Evolutionary conservation across 2,329 filamentous ascomycete genomes (phyloP).

Genomic region (Cladosporium colombiae): DNA sequence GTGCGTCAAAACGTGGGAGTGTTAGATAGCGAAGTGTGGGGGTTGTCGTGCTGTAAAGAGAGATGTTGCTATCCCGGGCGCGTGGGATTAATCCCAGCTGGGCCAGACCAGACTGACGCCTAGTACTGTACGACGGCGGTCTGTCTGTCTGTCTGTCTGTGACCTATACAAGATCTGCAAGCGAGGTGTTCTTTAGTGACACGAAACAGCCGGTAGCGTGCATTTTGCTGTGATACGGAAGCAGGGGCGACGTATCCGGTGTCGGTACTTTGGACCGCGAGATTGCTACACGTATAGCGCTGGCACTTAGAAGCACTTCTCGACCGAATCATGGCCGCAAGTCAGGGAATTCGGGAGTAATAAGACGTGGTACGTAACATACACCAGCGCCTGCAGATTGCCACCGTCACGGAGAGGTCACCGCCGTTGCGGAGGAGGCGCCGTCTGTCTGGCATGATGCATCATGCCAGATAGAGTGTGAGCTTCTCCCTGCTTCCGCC

Average conservation of each 20-base stretch:
- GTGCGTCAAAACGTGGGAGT: conserved; percentile 7
- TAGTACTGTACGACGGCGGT: neutral
- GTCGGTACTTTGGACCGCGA: conserved; percentile 2
- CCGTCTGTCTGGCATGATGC: neutral
- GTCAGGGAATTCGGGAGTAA: neutral
- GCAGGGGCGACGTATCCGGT: neutral
- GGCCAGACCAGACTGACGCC: neutral
- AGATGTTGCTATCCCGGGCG: conserved; percentile 1
- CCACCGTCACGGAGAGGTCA: conserved; percentile 7
- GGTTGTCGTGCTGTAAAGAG: neutral
- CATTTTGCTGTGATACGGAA: conserved; percentile 3
- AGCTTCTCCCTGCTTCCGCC: conserved; percentile 4
- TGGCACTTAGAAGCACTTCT: neutral
- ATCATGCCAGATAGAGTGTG: neutral
- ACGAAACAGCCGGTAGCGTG: neutral
- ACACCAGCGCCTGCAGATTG: neutral
- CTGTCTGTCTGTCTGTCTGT: neutral
- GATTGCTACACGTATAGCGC: conserved; percentile 3
- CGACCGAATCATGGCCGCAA: conserved; percentile 3
- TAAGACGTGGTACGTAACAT: neutral
- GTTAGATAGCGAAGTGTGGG: neutral
- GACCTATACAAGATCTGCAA: neutral
- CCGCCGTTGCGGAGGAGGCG: conserved; percentile 2
- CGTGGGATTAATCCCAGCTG: conserved; percentile 10
- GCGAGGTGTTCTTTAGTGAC: neutral